phyloP scores from a whole-genome alignment of 768 basidiomycete species.

The Crassisporium funariophilum region DNA sequence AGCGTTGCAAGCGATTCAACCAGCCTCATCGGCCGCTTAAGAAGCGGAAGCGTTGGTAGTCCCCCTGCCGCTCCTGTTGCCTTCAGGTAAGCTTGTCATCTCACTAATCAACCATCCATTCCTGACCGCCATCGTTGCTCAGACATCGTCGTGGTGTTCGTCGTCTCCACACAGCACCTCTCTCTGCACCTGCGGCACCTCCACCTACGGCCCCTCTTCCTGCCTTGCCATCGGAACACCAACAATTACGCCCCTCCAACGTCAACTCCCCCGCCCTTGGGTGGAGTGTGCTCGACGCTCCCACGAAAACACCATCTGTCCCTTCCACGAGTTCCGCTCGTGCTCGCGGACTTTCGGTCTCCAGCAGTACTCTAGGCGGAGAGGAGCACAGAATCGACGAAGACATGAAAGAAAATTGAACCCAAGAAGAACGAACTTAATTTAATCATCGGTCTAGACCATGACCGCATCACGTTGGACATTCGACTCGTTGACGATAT shows the following conservation, averaged over 20 bases:
- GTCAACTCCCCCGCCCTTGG: slow-evolving; percentile 6
- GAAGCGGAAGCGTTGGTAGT: slow-evolving; percentile 54
- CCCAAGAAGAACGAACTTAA: background rate
- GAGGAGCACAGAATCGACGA: slow-evolving; percentile 37
- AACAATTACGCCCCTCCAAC: slow-evolving; percentile 11
- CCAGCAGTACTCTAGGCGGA: slow-evolving; percentile 28
- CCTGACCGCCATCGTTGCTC: slow-evolving; percentile 1
- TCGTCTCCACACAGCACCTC: slow-evolving; percentile 30
- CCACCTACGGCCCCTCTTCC: slow-evolving; percentile 45
- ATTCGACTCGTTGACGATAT: background rate
- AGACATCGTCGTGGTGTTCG: slow-evolving; percentile 46
- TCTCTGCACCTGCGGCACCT: slow-evolving; percentile 36
- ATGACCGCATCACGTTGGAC: background rate
- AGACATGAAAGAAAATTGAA: slow-evolving; percentile 44
- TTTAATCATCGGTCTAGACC: background rate
- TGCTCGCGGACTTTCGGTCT: slow-evolving; percentile 35
- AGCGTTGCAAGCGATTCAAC: slow-evolving; percentile 37
- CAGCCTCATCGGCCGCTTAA: slow-evolving; percentile 51
- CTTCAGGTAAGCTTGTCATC: slow-evolving; percentile 20
- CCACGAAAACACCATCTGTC: background rate
- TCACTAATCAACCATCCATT: background rate
- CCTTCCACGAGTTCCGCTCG: slow-evolving; percentile 20
- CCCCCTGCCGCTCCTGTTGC: slow-evolving; percentile 17
- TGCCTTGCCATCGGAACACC: slow-evolving; percentile 28
- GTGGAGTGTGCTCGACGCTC: background rate